Conservation (phyloP, 2,329 filamentous ascomycete genomes). For the Penicillium sp. region DNA sequence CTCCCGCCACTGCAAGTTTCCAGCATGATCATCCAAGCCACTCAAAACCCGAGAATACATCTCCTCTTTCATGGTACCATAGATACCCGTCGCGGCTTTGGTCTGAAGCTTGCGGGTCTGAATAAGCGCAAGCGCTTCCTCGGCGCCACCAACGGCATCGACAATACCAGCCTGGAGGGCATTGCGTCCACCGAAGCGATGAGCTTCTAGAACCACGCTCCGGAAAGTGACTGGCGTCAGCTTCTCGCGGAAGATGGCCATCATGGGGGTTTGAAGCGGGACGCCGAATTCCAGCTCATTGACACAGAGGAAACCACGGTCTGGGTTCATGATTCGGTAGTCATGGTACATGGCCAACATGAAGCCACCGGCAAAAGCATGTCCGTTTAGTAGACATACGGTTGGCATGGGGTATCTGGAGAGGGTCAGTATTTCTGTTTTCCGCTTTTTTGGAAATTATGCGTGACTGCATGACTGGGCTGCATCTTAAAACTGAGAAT, state of each 20-base stretch:
- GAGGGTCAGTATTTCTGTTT: neutral
- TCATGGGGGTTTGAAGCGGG: conserved; percentile 72
- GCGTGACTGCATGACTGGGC: neutral
- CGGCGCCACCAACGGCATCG: conserved; percentile 64
- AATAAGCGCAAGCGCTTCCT: conserved; percentile 62
- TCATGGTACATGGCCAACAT: conserved; percentile 81
- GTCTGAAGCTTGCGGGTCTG: conserved; percentile 56
- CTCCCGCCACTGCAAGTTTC: conserved; percentile 43
- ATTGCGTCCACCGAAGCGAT: conserved; percentile 61
- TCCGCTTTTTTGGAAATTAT: neutral
- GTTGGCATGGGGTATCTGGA: conserved; percentile 74
- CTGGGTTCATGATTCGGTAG: conserved; percentile 72
- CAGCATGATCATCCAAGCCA: conserved; percentile 54
- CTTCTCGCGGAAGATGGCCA: conserved; percentile 70
- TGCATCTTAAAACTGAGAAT: neutral
- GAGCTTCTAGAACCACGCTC: conserved; percentile 69
- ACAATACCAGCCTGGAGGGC: conserved; percentile 67
- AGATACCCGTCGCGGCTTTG: conserved; percentile 65
- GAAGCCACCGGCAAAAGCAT: conserved; percentile 77
- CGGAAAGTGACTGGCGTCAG: conserved; percentile 56
- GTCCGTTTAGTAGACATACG: conserved; percentile 73
- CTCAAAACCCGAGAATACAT: conserved; percentile 68
- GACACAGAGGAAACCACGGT: conserved; percentile 70
- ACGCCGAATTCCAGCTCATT: conserved; percentile 81
- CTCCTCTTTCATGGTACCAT: conserved; percentile 70